Base-by-base conservation (phyloP, 768 basidiomycete species). In the Coprinopsis cinerea region DNA sequence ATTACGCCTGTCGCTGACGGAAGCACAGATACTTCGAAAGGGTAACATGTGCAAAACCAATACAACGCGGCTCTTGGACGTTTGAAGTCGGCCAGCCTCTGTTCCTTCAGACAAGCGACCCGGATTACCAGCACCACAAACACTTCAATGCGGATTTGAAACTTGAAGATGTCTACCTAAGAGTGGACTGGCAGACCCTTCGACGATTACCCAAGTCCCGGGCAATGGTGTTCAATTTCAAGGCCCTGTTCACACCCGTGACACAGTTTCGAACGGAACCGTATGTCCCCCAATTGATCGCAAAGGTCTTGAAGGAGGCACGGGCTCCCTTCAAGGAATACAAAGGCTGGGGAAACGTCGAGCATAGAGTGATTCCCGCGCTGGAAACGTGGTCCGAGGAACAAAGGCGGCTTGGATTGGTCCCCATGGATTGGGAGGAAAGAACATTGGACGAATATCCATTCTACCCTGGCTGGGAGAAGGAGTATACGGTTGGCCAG, bases 151-250 rank as follows among this genome's bases (percentile, higher is more conserved):
- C 67, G 2, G 55, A 69, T 24, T 60, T 79, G 14, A 44, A 60
- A 2, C 44, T 73, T 32, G 67, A 72, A 23, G 65, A 75, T 44
- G 63, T 78, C 22, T 61, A 68, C 53, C 53, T 80, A 35, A 72
- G 77, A 13, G 74, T 80, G 17, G 76, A 79, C 49, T 79, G 77
- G 77, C 78, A 80, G 56, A 78, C 76, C 6, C 57, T 79, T 26
- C 68, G 76, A 15, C 69, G 75, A 26, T 57, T 79, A 36, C 77
- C 78, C 11, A 59, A 61, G 47, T 76, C 77, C 4, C 62, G 61
- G 10, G 72, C 75, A 0, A 74, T 80, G 22, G 64, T 75, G 6
- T 79, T 79, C 64, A 78, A 77, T 55, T 78, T 72, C 60, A 79
- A 76, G 53, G 69, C 75, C 9, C 59, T 80, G 22, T 80, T 79